Evolutionary conservation across 805 yeast genomes (phyloP).

Genomic region (Metschnikowia kofuensis): DNA sequence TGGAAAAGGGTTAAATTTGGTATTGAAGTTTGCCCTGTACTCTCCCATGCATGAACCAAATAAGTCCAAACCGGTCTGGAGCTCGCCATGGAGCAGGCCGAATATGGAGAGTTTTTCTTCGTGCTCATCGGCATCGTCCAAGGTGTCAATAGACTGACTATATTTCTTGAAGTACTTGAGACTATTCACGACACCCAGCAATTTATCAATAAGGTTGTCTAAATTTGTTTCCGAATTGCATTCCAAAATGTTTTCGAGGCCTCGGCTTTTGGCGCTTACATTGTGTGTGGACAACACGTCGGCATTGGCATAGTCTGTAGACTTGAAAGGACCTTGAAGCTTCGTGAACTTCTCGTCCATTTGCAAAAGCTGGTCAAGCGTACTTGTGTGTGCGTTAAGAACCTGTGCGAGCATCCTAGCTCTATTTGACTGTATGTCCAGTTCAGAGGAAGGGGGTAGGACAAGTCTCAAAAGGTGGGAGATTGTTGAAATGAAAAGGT

Average conservation of each 20-base stretch:
- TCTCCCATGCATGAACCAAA: constrained; percentile 30
- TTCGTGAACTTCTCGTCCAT: constrained; percentile 29
- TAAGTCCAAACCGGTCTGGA: constrained; percentile 26
- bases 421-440: too few relatives aligned
- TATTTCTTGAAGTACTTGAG: constrained; percentile 38
- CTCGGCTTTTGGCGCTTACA: neutral
- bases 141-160: constrained; percentile 27
- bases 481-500: constrained; percentile 31
- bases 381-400: constrained; percentile 23
- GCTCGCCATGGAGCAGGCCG: constrained; percentile 33
- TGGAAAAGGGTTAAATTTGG: neutral
- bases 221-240: constrained; percentile 18
- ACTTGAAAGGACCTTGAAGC: constrained; percentile 5
- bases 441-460: neutral
- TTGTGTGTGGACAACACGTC: constrained; percentile 9
- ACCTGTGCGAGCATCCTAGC: too few relatives aligned
- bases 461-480: constrained; percentile 18
- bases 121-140: constrained; percentile 29
- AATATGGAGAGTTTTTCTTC: constrained; percentile 38
- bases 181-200: constrained; percentile 32
- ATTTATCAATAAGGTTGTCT: constrained; percentile 26
- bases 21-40: constrained; percentile 15
- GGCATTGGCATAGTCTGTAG: constrained; percentile 17
- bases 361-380: constrained; percentile 20
- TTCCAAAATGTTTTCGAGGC: constrained; percentile 5